Conservation (phyloP, 192 early-diverging fungal species). For the Rhizoclosmatium globosum region DNA sequence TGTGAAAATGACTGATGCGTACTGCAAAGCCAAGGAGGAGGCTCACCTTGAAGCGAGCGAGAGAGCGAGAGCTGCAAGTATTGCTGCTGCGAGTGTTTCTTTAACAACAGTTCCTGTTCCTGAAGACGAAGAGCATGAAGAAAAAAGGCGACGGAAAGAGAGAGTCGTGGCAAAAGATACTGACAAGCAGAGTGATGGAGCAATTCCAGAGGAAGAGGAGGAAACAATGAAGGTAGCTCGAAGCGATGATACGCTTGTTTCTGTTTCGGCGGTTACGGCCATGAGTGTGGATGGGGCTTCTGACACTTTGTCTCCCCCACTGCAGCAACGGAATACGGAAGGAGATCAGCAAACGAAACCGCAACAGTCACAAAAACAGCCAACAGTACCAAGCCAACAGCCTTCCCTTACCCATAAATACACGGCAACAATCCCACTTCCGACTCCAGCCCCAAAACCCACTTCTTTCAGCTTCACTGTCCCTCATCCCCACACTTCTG, state of each 20-base stretch:
- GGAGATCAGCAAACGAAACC: not conserved
- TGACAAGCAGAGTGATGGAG: not conserved
- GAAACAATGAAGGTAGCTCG: conserved; percentile 4
- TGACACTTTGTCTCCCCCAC: not conserved
- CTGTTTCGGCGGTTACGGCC: conserved; percentile 2
- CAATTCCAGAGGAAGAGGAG: not conserved
- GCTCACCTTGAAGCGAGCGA: no score
- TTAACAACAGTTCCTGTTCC: not conserved
- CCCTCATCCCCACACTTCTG: not conserved
- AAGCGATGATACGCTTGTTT: conserved; percentile 15
- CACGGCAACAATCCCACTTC: not conserved
- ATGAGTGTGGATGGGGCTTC: not conserved
- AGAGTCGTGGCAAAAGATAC: not conserved
- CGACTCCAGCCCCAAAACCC: not conserved
- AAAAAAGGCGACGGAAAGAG: not conserved
- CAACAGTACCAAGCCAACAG: not conserved
- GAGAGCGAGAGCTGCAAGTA: not conserved
- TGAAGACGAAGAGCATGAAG: conserved; percentile 3
- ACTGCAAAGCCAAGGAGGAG: not conserved
- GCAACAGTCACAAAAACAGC: not conserved
- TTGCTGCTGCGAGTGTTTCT: not conserved
- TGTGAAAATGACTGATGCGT: not conserved
- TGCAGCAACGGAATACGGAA: not conserved
- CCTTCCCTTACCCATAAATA: not conserved
- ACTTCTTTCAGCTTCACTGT: not conserved